These are phyloP conservation scores for Pseudonectria foliicola DNA, from an alignment of 2,329 filamentous ascomycete genomes.

Conservation along the genomic window DNA sequence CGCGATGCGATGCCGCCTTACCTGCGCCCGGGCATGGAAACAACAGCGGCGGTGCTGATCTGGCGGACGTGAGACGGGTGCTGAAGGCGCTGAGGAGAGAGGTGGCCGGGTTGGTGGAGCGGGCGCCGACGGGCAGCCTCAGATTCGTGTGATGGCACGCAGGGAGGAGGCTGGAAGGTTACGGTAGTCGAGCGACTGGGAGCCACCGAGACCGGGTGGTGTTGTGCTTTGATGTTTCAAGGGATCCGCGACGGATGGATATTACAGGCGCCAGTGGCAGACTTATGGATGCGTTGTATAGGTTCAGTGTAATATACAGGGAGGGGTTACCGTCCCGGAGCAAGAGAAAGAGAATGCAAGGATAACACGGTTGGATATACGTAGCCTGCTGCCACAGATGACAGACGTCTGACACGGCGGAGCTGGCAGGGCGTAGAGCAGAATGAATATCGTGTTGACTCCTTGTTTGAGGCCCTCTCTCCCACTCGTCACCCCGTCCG, in stretches of 20 bases:
- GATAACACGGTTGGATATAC: too few relatives aligned
- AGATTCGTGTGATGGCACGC: constrained; percentile 35
- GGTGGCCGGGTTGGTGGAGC: constrained; percentile 37
- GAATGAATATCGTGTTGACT: too few relatives aligned
- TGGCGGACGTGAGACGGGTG: constrained; percentile 35
- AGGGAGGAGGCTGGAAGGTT: constrained; percentile 1
- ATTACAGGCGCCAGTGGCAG: constrained; percentile 11
- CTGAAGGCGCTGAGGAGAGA: constrained; percentile 37
- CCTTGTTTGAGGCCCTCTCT: too few relatives aligned
- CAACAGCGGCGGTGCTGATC: constrained; percentile 40
- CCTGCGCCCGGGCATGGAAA: constrained; percentile 31
- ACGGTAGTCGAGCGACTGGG: neutral
- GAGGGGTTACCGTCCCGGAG: neutral
- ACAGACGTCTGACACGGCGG: too few relatives aligned
- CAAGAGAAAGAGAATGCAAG: neutral
- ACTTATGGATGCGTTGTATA: constrained; percentile 2
- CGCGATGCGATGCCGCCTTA: constrained; percentile 41
- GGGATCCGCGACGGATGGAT: constrained; percentile 1
- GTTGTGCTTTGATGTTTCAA: neutral
- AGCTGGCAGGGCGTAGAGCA: too few relatives aligned
- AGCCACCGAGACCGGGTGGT: neutral
- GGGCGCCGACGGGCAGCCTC: constrained; percentile 35
- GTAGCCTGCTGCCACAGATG: too few relatives aligned
- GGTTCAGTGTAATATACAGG: constrained; percentile 3
- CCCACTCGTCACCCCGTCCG: too few relatives aligned